Percentiles rank a stretch among this genome's conserved stretches.
Conservation (phyloP, 2,329 filamentous ascomycete species). For the Aureobasidium sp. region DNA sequence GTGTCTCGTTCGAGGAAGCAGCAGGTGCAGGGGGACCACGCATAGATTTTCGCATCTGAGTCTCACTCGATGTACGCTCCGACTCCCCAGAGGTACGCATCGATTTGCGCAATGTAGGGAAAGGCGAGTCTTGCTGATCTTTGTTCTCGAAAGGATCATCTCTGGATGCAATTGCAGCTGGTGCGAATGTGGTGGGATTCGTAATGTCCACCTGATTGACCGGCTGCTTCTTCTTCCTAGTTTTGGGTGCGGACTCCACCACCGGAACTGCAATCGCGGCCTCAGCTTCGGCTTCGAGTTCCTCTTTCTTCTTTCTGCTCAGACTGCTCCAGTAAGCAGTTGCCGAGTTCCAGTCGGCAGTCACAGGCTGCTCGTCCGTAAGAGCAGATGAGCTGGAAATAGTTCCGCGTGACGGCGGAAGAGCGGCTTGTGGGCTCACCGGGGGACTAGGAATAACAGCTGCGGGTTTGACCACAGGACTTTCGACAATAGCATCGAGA, state of each 20-base stretch:
- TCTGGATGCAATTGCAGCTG: slow-evolving; percentile 9
- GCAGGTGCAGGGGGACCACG: slow-evolving; percentile 20
- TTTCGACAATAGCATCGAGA: slow-evolving; percentile 63
- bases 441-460: slow-evolving; percentile 15
- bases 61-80: slow-evolving; percentile 18
- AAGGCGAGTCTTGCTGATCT: not conserved
- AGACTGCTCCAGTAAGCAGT: slow-evolving; percentile 65
- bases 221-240: slow-evolving; percentile 35
- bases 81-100: slow-evolving; percentile 18
- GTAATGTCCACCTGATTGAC: slow-evolving; percentile 18
- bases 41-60: slow-evolving; percentile 34
- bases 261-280: slow-evolving; percentile 19
- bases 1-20: slow-evolving; percentile 21
- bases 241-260: slow-evolving; percentile 41
- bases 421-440: slow-evolving; percentile 23
- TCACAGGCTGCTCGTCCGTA: slow-evolving; percentile 3
- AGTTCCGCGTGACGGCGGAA: slow-evolving; percentile 2
- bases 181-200: slow-evolving; percentile 14
- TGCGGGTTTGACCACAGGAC: slow-evolving; percentile 36
- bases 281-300: slow-evolving; percentile 51
- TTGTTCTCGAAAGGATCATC: not conserved
- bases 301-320: slow-evolving; percentile 54
- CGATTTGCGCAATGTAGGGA: slow-evolving; percentile 35
- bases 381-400: slow-evolving; percentile 12
- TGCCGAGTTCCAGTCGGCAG: slow-evolving; percentile 58